Conservation (phyloP, 2,329 filamentous ascomycete genomes). For the Leptodontidium sp. region DNA sequence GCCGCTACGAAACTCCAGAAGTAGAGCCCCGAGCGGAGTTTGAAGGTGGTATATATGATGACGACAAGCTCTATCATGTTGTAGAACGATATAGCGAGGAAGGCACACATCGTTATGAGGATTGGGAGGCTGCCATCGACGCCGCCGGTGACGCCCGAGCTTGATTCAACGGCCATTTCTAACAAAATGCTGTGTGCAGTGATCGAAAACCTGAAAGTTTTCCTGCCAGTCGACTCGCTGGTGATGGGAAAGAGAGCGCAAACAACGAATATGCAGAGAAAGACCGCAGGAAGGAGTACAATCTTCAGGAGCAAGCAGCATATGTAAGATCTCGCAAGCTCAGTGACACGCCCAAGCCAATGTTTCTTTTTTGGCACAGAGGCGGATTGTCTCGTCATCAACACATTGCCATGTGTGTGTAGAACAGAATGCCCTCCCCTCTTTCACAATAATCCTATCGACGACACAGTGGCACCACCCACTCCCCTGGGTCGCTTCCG, state of each 20-base stretch:
- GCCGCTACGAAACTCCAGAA: constrained; percentile 58
- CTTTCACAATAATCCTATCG: too few species aligned
- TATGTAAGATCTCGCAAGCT: neutral
- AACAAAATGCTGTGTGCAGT: neutral
- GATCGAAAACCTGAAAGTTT: neutral
- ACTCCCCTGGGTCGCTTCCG: neutral
- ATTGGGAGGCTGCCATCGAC: neutral
- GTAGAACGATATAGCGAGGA: constrained; percentile 58
- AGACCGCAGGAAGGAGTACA: neutral
- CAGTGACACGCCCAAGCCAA: neutral
- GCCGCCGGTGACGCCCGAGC: constrained; percentile 1
- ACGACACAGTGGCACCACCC: too few species aligned
- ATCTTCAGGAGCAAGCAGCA: neutral
- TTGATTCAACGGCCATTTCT: neutral
- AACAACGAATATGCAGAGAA: neutral
- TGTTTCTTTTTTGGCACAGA: neutral
- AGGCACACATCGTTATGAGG: constrained; percentile 28
- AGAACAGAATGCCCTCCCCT: too few species aligned
- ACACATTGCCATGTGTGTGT: neutral
- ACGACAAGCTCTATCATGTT: constrained; percentile 58
- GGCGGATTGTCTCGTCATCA: neutral
- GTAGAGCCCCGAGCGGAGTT: constrained; percentile 55
- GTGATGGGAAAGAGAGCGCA: neutral
- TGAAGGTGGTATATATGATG: constrained; percentile 58
- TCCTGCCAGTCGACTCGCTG: neutral